Percentiles rank a stretch among this genome's conserved stretches.
phyloP scores from a whole-genome alignment of 371 early-diverging fungal species.

The Mortierella sp. region DNA sequence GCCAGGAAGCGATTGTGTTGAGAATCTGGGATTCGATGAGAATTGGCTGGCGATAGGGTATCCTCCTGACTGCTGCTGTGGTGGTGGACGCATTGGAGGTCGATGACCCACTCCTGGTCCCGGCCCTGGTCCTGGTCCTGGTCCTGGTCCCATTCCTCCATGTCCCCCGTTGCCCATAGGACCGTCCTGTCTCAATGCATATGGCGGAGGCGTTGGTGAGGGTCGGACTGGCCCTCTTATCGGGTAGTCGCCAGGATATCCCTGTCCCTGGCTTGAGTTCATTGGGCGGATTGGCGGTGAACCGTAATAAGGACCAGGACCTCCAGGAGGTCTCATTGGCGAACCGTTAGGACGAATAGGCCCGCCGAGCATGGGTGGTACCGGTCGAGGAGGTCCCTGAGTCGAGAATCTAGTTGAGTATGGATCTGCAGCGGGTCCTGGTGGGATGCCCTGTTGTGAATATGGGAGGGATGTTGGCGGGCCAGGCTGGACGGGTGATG shows the following conservation, averaged over 20 bases:
- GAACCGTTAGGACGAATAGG: constrained; percentile 36
- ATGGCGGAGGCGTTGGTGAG: constrained; percentile 10
- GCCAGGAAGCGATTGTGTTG: constrained; percentile 49
- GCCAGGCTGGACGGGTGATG: constrained; percentile 23
- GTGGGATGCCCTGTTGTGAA: constrained; percentile 25
- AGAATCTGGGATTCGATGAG: constrained; percentile 45
- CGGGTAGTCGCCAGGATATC: constrained; percentile 36
- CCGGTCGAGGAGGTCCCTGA: constrained; percentile 35
- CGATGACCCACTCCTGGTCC: constrained; percentile 31
- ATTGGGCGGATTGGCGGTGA: constrained; percentile 38
- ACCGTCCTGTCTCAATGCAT: constrained; percentile 34
- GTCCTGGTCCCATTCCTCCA: constrained; percentile 30
- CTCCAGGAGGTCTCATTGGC: constrained; percentile 21
- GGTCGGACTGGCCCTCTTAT: constrained; percentile 31
- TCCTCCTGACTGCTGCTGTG: constrained; percentile 24
- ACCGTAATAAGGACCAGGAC: constrained; percentile 34
- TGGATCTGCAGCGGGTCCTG: constrained; percentile 18
- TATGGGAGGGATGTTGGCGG: constrained; percentile 24
- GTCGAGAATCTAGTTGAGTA: constrained; percentile 39
- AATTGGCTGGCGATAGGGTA: constrained; percentile 44
- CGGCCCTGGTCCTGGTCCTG: constrained; percentile 26
- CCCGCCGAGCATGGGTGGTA: constrained; percentile 24
- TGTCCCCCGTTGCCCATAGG: constrained; percentile 26
- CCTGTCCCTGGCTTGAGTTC: constrained; percentile 19
- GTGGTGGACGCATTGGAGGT: constrained; percentile 19